Evolutionary conservation across 2,329 filamentous ascomycete species (phyloP).

Genomic region (Setomelanomma holmii): DNA sequence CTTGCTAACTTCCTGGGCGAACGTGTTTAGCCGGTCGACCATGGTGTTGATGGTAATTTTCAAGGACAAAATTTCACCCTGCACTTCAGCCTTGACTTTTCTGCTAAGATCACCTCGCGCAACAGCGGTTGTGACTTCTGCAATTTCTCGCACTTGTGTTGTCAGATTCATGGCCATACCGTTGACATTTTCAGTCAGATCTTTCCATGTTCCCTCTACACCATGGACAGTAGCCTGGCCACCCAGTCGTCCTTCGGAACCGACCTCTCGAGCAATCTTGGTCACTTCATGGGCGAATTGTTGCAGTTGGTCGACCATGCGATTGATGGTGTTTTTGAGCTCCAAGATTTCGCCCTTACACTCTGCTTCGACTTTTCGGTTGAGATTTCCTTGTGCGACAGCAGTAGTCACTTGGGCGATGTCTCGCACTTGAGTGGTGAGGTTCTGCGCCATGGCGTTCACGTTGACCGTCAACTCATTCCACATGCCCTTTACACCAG

Average conservation of each 20-base stretch:
- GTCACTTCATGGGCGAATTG: slow-evolving; percentile 62
- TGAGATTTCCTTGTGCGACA: slow-evolving; percentile 60
- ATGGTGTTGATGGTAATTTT: slow-evolving; percentile 86
- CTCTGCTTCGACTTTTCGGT: slow-evolving; percentile 59
- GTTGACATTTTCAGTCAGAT: slow-evolving; percentile 62
- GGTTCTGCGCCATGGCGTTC: slow-evolving; percentile 62
- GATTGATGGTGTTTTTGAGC: slow-evolving; percentile 61
- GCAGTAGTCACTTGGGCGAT: slow-evolving; percentile 62
- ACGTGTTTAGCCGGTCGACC: slow-evolving; percentile 70
- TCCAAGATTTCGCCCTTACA: slow-evolving; percentile 61
- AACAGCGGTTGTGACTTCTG: slow-evolving; percentile 61
- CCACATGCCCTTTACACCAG: slow-evolving; percentile 71
- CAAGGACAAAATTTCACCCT: slow-evolving; percentile 63
- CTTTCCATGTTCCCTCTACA: slow-evolving; percentile 62
- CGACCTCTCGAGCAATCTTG: slow-evolving; percentile 60
- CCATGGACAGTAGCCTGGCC: slow-evolving; percentile 61
- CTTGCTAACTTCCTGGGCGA: slow-evolving; percentile 71
- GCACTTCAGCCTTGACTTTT: slow-evolving; percentile 60
- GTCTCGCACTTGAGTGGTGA: slow-evolving; percentile 61
- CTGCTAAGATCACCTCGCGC: slow-evolving; percentile 60
- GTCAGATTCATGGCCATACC: slow-evolving; percentile 61
- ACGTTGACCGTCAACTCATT: slow-evolving; percentile 67
- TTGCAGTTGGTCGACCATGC: slow-evolving; percentile 61
- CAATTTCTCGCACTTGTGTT: slow-evolving; percentile 61
- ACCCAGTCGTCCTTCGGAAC: slow-evolving; percentile 59